Evolutionary conservation across 305 asterid genomes (phyloP), one percentile per base, ranked within the genome.

Genomic region (Caryopteris hybrid): DNA sequence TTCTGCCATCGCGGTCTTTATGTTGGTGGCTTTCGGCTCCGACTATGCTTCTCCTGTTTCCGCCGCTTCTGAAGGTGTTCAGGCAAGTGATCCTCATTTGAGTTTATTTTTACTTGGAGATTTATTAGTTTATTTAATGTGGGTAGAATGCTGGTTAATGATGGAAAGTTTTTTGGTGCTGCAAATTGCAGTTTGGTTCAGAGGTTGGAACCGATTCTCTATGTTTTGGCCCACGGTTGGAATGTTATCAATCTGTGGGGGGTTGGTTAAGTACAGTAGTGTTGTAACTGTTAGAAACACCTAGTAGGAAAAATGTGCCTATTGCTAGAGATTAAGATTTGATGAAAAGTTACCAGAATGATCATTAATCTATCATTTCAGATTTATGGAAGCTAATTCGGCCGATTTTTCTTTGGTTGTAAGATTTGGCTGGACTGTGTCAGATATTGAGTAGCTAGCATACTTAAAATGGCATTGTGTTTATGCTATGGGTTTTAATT

Each of bases 41-140:
- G 92, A 86, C 71, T 71, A 80, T 61, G 58, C 76, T 1, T 70
- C 85, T 20, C 83, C 91, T 33, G 90, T 83, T 73, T 85, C 88
- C 58, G 95, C 96, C 45, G 89, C 89, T 25, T 81, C 96, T 0
- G 95, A 85, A 79, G 95, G 95, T 69, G 95, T 89, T 51, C 92
- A 87, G 95, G 96, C 81, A 52, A 67, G 57, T 63, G 59, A 43
- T 52, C 64, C 51, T 25, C 61, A 25, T 58, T 45, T 55, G 53
- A 6, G 36, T 6, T 64, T 9, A 27, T 2, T 25, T 21, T 9
- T 13, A 56, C 1, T 5, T 6, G 13, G 23, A 4, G 43, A 23
- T 48, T 16, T 29, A 39, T 22, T 0, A 47, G 8, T 36, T 47
- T 14, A 22, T 17, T 23, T 38, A 18, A 8, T 60, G 34, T 39